Evolutionary conservation across 352 stramenopile species (phyloP), one percentile per base, ranked within the genome.

Genomic region (Phytopythium chamaehyphon): DNA sequence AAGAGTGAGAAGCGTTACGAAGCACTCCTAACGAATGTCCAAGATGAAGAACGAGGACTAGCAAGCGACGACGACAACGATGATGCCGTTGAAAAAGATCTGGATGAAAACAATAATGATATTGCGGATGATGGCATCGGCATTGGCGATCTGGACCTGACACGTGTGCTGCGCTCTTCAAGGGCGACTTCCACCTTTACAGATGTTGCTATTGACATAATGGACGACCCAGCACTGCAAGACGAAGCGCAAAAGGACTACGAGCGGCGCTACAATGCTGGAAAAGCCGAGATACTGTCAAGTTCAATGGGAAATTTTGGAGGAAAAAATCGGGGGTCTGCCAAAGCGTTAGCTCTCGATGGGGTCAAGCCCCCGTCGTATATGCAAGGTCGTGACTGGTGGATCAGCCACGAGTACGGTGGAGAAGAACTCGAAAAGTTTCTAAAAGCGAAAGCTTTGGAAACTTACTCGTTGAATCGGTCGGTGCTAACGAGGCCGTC

Each of bases 361-460:
- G 55, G n/a, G 0, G 28, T 51, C 3, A 61, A 62, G 47, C 59
- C 47, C 9, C 57, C 56, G 0, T 64, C 82, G 2, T 92, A 90
- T 42, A 61, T 84, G 11, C 42, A 58, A 15, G 82, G 79, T 0
- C 63, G 82, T 18, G 82, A 89, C 45, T 92, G 82, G 82, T 92
- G 82, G 82, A 84, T 90, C 46, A 67, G 62, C 1, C 28, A 54
- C 14, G 55, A 90, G 23, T 60, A 73, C 21, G 66, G 69, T 2
- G 85, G 85, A 0, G 78, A 93, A 64, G 83, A 94, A 50, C 73
- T 95, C 4, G 86, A 95, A 44, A 63, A 83, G 1, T 94, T 76
- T 40, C 66, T 95, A 9, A 64, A 83, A 36, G 67, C 52, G 2
- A 80, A 73, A 44, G 83, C 86, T 1, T 69, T 95, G 6, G 86